Percentiles rank a stretch among this genome's conserved stretches.
Evolutionary conservation across 192 early-diverging fungal species (phyloP).

Genomic region (Linnemannia hyalina): DNA sequence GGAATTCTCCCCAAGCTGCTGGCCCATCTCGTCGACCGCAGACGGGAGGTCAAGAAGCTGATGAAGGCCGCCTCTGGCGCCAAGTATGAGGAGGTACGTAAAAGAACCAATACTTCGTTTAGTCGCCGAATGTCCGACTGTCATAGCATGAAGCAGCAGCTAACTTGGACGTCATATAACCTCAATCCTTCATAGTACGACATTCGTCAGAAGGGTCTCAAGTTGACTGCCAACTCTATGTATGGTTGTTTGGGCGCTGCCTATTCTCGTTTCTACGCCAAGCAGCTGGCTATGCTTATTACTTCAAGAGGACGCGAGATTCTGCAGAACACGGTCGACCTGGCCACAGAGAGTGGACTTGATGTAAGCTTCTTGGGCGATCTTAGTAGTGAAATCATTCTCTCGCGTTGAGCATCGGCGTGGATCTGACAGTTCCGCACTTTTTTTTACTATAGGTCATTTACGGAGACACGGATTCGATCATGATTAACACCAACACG

Average conservation of each 20-base stretch:
- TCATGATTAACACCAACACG: slow-evolving; percentile 95
- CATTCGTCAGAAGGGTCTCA: slow-evolving; percentile 94
- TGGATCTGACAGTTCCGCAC: background rate
- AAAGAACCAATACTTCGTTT: background rate
- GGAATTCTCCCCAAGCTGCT: slow-evolving; percentile 93
- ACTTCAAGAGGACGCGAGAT: slow-evolving; percentile 96
- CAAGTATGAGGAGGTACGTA: slow-evolving; percentile 48
- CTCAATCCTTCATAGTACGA: slow-evolving; percentile 71
- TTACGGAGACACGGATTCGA: slow-evolving; percentile 99
- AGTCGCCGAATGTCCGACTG: background rate
- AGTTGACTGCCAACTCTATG: slow-evolving; percentile 99
- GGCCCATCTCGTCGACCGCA: slow-evolving; percentile 89
- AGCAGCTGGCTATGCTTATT: slow-evolving; percentile 97
- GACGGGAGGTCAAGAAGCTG: slow-evolving; percentile 89
- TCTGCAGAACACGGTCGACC: slow-evolving; percentile 90
- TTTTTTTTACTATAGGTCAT: slow-evolving; percentile 74
- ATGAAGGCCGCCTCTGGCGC: slow-evolving; percentile 82
- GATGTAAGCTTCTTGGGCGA: slow-evolving; percentile 63
- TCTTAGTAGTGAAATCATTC: too few relatives aligned
- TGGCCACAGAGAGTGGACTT: slow-evolving; percentile 82
- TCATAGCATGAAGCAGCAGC: background rate
- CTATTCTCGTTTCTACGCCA: slow-evolving; percentile 95
- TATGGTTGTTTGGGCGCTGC: slow-evolving; percentile 97
- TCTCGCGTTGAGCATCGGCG: too few relatives aligned
- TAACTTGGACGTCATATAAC: background rate